phyloP scores from a whole-genome alignment of 352 stramenopile species.

The Globisporangium sylvaticum region DNA sequence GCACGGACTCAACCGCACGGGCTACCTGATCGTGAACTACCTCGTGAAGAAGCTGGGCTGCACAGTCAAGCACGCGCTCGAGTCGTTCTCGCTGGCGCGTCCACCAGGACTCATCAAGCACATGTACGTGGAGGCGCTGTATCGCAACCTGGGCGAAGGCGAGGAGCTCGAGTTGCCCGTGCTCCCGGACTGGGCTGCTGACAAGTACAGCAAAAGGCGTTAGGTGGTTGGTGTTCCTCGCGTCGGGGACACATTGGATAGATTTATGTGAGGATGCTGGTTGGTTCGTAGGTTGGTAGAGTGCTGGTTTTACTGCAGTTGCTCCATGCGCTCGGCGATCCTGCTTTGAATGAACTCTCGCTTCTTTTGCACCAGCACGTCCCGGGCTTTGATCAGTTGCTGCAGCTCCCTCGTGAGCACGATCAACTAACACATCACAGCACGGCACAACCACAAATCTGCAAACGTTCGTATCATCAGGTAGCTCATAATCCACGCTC shows the following conservation, averaged over 20 bases:
- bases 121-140: conserved; percentile 79
- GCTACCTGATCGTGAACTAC: conserved; percentile 73
- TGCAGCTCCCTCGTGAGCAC: conserved; percentile 54
- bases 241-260: neutral
- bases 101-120: conserved; percentile 79
- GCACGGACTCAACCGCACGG: conserved; percentile 74
- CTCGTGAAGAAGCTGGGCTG: conserved; percentile 49
- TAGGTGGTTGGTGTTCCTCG: neutral
- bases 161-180: conserved; percentile 47
- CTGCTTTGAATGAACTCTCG: conserved; percentile 39
- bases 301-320: neutral
- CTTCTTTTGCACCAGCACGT: conserved; percentile 30
- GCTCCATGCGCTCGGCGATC: conserved; percentile 15
- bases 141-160: conserved; percentile 33
- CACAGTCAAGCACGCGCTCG: conserved; percentile 53
- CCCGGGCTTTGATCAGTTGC: conserved; percentile 29
- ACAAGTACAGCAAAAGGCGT: conserved; percentile 55
- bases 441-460: neutral
- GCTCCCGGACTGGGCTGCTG: conserved; percentile 55
- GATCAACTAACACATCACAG: conserved; percentile 31
- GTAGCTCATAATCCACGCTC: neutral
- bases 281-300: neutral
- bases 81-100: conserved; percentile 55
- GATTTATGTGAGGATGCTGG: neutral
- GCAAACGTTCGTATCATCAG: neutral